phyloP scores from a whole-genome alignment of 352 stramenopile genomes.

The Phytopythium litorale region DNA sequence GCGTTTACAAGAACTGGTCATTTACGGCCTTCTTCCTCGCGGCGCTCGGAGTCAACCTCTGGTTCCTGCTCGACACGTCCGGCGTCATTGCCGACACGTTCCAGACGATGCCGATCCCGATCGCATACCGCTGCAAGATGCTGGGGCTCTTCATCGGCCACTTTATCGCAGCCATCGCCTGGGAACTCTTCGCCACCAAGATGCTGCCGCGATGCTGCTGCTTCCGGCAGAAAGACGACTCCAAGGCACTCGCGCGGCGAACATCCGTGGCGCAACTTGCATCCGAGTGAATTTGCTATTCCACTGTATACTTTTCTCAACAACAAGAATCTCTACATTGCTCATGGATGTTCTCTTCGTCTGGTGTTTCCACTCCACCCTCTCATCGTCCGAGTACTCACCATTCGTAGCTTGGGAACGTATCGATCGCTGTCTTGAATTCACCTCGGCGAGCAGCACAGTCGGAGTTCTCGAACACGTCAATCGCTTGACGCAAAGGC shows the following conservation, averaged over 20 bases:
- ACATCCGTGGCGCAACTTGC: background rate
- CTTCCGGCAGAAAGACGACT: background rate
- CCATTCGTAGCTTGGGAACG: no score
- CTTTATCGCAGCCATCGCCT: constrained; percentile 16
- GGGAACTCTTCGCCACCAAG: constrained; percentile 25
- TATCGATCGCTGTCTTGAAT: background rate
- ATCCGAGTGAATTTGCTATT: background rate
- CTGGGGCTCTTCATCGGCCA: constrained; percentile 37
- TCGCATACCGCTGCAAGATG: constrained; percentile 35
- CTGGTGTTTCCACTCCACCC: no score
- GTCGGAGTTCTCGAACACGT: background rate
- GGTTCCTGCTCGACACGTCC: constrained; percentile 44
- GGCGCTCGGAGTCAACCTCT: constrained; percentile 37
- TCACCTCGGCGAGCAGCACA: background rate
- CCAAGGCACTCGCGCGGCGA: background rate
- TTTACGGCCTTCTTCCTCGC: constrained; percentile 26
- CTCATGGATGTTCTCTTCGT: no score
- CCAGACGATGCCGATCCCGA: constrained; percentile 38
- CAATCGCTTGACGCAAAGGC: background rate
- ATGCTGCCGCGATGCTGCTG: constrained; percentile 10
- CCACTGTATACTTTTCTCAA: no score
- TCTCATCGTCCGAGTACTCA: no score
- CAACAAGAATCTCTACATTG: no score
- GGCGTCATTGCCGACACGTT: constrained; percentile 32
- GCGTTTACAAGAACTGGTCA: constrained; percentile 42